Evolutionary conservation across 257 asterid genomes (phyloP).

Genomic region (Solanum tarapatanum): DNA sequence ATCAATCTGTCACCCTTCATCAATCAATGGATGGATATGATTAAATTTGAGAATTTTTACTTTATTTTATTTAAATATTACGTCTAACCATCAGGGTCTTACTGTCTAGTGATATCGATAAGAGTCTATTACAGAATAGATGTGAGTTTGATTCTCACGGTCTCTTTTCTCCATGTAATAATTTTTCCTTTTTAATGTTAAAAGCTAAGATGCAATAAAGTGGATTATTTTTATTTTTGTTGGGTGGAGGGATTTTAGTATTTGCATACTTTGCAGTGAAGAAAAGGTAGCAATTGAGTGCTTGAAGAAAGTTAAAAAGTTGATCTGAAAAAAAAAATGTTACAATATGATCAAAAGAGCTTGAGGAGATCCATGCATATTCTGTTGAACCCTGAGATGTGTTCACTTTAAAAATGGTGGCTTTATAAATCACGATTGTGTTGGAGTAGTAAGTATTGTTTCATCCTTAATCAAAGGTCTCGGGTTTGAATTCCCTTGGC

Average conservation of each 20-base stretch:
- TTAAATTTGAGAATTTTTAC: background rate
- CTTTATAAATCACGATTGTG: background rate
- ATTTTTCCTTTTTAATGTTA: background rate
- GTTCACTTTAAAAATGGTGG: conserved; percentile 34
- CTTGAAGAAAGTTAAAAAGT: conserved; percentile 31
- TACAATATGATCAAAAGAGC: background rate
- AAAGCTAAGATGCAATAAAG: conserved; percentile 18
- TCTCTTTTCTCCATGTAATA: background rate
- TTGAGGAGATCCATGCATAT: conserved; percentile 63
- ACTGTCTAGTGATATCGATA: background rate
- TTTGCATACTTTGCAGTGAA: conserved; percentile 37
- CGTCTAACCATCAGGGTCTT: background rate
- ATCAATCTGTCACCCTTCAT: conserved; percentile 64
- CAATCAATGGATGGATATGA: conserved; percentile 85
- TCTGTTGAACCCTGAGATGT: conserved; percentile 34
- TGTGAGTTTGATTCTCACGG: background rate
- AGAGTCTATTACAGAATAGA: background rate
- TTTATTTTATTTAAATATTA: background rate
- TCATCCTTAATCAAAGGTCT: no score
- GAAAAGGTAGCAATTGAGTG: conserved; percentile 44
- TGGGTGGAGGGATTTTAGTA: conserved; percentile 13
- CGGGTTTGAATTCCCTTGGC: no score
- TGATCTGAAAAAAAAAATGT: background rate
- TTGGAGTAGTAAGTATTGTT: no score
- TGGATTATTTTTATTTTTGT: background rate